phyloP scores from a whole-genome alignment of 495 filamentous ascomycete genomes.

The Hyaloscypha variabilis region DNA sequence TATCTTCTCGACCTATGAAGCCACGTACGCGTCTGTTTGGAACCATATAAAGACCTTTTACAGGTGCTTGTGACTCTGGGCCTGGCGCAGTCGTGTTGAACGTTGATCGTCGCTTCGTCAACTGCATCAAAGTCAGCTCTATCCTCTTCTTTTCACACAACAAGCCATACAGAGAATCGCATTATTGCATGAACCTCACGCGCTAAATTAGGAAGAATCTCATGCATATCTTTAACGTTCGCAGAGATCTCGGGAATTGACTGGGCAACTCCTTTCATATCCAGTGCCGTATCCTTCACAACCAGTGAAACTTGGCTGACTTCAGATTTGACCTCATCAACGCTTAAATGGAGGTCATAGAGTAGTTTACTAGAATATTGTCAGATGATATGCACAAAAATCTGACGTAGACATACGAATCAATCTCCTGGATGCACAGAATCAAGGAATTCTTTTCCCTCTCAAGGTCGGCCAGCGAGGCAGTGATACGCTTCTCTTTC shows the following conservation, averaged over 20 bases:
- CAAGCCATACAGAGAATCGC: too few relatives aligned
- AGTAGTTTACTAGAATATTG: not conserved
- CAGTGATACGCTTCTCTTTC: not conserved
- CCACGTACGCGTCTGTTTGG: too few relatives aligned
- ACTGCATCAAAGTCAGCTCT: too few relatives aligned
- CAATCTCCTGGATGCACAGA: not conserved
- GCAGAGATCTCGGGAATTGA: not conserved
- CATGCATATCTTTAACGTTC: not conserved
- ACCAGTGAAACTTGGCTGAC: not conserved
- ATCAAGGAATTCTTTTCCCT: constrained; percentile 1
- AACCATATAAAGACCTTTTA: not conserved
- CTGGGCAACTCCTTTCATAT: not conserved
- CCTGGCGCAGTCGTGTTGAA: too few relatives aligned
- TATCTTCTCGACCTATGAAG: too few relatives aligned
- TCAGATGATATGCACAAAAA: too few relatives aligned
- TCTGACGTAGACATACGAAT: not conserved
- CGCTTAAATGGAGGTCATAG: not conserved
- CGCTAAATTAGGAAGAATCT: too few relatives aligned
- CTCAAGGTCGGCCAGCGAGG: not conserved
- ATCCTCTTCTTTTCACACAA: too few relatives aligned
- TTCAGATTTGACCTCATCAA: not conserved
- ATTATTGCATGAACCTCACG: not conserved
- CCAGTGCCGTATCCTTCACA: not conserved
- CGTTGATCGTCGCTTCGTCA: too few relatives aligned
- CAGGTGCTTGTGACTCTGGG: not conserved